These are phyloP conservation scores for Silene vulgaris DNA, from an alignment of 179 eudicot genomes.

Conservation along the genomic window DNA sequence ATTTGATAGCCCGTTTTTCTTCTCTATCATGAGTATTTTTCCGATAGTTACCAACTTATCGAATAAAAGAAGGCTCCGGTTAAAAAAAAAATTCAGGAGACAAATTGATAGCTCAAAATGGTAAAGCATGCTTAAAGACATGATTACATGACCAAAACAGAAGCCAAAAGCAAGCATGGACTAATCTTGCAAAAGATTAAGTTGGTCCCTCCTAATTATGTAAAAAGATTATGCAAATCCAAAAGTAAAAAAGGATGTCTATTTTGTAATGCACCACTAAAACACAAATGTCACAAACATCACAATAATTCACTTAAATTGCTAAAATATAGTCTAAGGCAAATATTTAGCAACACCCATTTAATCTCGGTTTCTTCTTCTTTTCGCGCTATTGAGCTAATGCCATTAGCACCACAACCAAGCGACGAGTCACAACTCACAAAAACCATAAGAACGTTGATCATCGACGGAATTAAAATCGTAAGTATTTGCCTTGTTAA, in stretches of 20 bases:
- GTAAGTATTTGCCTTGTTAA: too few relatives aligned
- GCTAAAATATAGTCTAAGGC: too few relatives aligned
- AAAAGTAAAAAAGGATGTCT: slow-evolving; percentile 6
- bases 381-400: not conserved
- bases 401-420: too few relatives aligned
- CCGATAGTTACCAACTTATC: too few relatives aligned
- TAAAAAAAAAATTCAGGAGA: slow-evolving; percentile 26
- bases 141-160: slow-evolving; percentile 45
- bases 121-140: slow-evolving; percentile 48
- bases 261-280: slow-evolving; percentile 1
- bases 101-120: slow-evolving; percentile 41
- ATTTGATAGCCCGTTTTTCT: too few relatives aligned
- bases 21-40: too few relatives aligned
- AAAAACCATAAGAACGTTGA: too few relatives aligned
- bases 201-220: slow-evolving; percentile 32
- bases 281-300: slow-evolving; percentile 1
- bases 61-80: not conserved
- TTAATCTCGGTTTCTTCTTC: not conserved
- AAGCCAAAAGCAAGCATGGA: slow-evolving; percentile 26
- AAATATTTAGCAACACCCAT: slow-evolving; percentile 4
- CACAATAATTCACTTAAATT: not conserved
- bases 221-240: slow-evolving; percentile 21
- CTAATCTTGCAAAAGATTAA: slow-evolving; percentile 23
- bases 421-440: not conserved
- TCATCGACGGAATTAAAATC: not conserved